phyloP scores from a whole-genome alignment of 768 basidiomycete species.

The Boletus rubescentipes region DNA sequence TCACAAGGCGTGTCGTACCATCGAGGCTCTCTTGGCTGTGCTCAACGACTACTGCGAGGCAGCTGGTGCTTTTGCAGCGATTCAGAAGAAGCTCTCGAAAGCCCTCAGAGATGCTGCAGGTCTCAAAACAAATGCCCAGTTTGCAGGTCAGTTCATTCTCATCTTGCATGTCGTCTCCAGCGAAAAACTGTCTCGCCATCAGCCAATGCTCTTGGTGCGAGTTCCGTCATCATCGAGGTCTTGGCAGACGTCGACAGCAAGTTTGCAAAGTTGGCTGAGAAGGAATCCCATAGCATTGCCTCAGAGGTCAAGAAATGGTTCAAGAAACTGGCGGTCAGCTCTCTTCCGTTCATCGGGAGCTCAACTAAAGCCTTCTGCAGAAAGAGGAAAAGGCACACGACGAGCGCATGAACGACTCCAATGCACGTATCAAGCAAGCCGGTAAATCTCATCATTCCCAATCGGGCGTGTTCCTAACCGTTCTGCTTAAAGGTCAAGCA shows the following conservation, averaged over 20 bases:
- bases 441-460: slow-evolving; percentile 35
- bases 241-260: slow-evolving; percentile 70
- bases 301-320: slow-evolving; percentile 82
- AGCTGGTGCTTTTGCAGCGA: slow-evolving; percentile 52
- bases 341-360: neutral
- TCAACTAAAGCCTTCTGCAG: slow-evolving; percentile 36
- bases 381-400: slow-evolving; percentile 82
- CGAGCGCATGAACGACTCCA: slow-evolving; percentile 62
- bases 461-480: slow-evolving; percentile 2
- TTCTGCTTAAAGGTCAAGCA: slow-evolving; percentile 47
- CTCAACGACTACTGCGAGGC: slow-evolving; percentile 79
- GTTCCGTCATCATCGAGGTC: slow-evolving; percentile 65
- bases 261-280: slow-evolving; percentile 72
- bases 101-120: slow-evolving; percentile 65
- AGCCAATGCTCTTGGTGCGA: slow-evolving; percentile 70
- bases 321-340: slow-evolving; percentile 72
- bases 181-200: slow-evolving; percentile 1
- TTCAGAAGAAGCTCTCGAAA: slow-evolving; percentile 77
- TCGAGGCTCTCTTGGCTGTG: slow-evolving; percentile 64
- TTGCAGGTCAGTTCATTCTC: slow-evolving; percentile 52
- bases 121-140: slow-evolving; percentile 57
- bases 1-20: slow-evolving; percentile 77
- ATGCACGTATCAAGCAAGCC: slow-evolving; percentile 76
- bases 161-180: neutral
- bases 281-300: slow-evolving; percentile 65